Evolutionary conservation across 1,284 basidiomycete genomes (phyloP).

Genomic region (Lentinus polychrous): DNA sequence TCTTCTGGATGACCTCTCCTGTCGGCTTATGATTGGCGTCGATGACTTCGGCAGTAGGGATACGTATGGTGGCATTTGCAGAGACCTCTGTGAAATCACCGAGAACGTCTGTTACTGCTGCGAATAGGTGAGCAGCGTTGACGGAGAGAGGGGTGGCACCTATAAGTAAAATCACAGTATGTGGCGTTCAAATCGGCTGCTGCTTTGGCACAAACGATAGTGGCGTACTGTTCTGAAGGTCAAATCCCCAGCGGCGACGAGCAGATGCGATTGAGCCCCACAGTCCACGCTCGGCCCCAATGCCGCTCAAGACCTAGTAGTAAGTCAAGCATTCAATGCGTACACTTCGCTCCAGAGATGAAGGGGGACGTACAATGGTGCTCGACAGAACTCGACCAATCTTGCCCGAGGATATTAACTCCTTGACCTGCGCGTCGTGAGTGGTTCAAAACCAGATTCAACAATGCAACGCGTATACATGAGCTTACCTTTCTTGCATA

Average conservation of each 20-base stretch:
- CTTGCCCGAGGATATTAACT: constrained; percentile 24
- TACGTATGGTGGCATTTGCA: constrained; percentile 21
- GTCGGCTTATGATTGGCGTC: constrained; percentile 20
- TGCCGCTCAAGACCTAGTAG: constrained; percentile 11
- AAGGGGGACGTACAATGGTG: constrained; percentile 18
- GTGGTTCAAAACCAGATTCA: too few relatives aligned
- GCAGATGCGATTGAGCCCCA: constrained; percentile 19
- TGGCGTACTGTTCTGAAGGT: constrained; percentile 11
- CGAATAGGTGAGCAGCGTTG: constrained; percentile 25
- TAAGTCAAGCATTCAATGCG: background rate
- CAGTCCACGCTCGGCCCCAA: constrained; percentile 11
- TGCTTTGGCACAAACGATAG: background rate
- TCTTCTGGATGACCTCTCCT: constrained; percentile 16
- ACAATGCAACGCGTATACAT: too few relatives aligned
- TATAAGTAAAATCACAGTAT: constrained; percentile 3
- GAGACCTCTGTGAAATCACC: constrained; percentile 26
- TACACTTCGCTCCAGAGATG: background rate
- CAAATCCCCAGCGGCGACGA: constrained; percentile 8
- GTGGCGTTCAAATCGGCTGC: background rate
- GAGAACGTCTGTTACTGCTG: constrained; percentile 21
- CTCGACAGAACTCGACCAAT: constrained; percentile 28
- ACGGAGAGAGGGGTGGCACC: constrained; percentile 25
- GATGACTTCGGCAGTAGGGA: constrained; percentile 22
- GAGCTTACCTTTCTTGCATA: constrained; percentile 22
- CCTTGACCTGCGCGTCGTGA: constrained; percentile 20